phyloP scores from a whole-genome alignment of 495 filamentous ascomycete species.

The Aspergillus funiculosus region DNA sequence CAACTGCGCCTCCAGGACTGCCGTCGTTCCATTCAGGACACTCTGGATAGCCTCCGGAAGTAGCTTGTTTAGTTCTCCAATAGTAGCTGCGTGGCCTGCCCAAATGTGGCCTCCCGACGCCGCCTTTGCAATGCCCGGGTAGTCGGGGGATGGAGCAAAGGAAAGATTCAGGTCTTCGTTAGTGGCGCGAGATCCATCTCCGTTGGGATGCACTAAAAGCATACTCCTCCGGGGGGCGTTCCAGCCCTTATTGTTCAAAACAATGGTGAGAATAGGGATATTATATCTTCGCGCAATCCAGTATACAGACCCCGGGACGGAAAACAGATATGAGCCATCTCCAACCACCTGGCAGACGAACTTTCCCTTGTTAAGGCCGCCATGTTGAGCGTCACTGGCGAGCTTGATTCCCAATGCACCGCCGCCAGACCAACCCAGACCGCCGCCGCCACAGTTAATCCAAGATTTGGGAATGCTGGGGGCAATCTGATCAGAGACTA shows the following conservation, averaged over 20 bases:
- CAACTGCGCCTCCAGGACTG: constrained; percentile 58
- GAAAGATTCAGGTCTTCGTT: constrained; percentile 89
- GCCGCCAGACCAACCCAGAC: constrained; percentile 93
- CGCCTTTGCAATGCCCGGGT: constrained; percentile 85
- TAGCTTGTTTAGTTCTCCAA: constrained; percentile 53
- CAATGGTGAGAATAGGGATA: constrained; percentile 84
- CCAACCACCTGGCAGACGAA: constrained; percentile 93
- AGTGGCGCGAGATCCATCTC: constrained; percentile 65
- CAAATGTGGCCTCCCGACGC: constrained; percentile 74
- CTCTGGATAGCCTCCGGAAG: constrained; percentile 61
- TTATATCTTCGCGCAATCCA: constrained; percentile 85
- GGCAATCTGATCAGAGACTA: constrained; percentile 77
- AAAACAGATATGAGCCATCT: constrained; percentile 87
- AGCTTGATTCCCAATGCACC: constrained; percentile 84
- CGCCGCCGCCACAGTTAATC: constrained; percentile 93
- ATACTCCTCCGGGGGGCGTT: constrained; percentile 74
- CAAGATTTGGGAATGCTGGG: constrained; percentile 71
- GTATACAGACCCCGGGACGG: constrained; percentile 83
- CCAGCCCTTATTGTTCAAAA: constrained; percentile 94
- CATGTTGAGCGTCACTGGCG: constrained; percentile 57
- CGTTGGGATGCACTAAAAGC: constrained; percentile 77
- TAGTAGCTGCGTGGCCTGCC: constrained; percentile 60
- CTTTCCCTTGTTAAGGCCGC: constrained; percentile 59
- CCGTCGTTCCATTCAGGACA: constrained; percentile 60
- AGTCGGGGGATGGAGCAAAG: constrained; percentile 82